phyloP scores from a whole-genome alignment of 2,329 filamentous ascomycete species.

The Penicillium italicum region DNA sequence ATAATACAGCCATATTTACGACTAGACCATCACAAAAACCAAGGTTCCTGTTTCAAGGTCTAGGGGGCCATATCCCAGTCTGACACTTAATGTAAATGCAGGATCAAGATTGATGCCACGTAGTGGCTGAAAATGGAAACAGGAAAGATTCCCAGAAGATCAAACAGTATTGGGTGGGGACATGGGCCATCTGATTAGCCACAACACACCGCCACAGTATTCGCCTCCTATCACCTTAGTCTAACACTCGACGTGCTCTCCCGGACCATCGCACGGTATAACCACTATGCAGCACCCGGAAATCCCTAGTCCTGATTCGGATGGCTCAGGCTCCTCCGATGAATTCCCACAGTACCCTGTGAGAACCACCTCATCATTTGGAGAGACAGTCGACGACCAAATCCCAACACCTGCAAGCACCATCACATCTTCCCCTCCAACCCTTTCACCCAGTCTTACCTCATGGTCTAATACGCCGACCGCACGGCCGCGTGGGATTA shows the following conservation, averaged over 20 bases:
- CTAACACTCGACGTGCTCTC: conserved; percentile 5
- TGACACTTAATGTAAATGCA: too few relatives aligned
- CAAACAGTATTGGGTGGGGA: conserved; percentile 1
- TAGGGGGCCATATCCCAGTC: too few relatives aligned
- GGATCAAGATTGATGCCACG: background rate
- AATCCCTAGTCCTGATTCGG: conserved; percentile 39
- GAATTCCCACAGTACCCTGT: conserved; percentile 36
- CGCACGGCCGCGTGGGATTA: conserved; percentile 43
- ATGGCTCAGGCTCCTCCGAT: conserved; percentile 42
- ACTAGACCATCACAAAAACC: too few relatives aligned
- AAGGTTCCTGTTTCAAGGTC: too few relatives aligned
- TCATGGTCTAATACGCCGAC: conserved; percentile 38
- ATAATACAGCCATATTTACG: too few relatives aligned
- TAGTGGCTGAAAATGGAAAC: background rate
- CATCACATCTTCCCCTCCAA: conserved; percentile 34
- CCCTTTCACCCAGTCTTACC: conserved; percentile 26
- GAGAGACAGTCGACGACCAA: conserved; percentile 31
- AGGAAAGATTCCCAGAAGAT: conserved; percentile 5
- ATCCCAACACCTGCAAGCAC: conserved; percentile 31
- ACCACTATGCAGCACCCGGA: conserved; percentile 45
- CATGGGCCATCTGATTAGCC: background rate
- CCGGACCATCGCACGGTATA: conserved; percentile 18
- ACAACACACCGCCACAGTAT: conserved; percentile 21
- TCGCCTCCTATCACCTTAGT: conserved; percentile 22
- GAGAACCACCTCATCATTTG: conserved; percentile 32